phyloP scores from a whole-genome alignment of 2,329 filamentous ascomycete genomes.

The Beauveria varroae region DNA sequence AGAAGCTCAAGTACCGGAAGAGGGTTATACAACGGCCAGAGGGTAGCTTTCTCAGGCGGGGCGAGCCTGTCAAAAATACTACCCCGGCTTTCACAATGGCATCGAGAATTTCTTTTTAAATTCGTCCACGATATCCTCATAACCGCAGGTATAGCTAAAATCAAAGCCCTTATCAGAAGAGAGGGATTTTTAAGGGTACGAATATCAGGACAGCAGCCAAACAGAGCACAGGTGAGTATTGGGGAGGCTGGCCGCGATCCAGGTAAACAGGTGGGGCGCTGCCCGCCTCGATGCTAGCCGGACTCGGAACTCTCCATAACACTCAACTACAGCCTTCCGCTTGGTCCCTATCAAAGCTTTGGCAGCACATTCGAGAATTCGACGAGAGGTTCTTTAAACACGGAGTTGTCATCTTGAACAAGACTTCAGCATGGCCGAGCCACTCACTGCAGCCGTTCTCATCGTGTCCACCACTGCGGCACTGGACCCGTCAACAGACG shows the following conservation, averaged over 20 bases:
- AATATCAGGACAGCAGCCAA: no score
- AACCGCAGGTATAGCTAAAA: neutral
- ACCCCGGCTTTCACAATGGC: neutral
- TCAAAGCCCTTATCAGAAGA: no score
- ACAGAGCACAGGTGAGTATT: no score
- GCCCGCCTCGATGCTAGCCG: neutral
- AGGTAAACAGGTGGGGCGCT: neutral
- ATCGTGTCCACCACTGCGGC: conserved; percentile 88
- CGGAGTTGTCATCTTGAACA: neutral
- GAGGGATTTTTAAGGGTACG: no score
- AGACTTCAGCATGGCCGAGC: conserved; percentile 15
- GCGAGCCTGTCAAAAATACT: neutral
- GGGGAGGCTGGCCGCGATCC: neutral
- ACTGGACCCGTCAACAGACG: conserved; percentile 70
- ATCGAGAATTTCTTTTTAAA: neutral
- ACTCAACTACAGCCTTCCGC: neutral
- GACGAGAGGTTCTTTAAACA: neutral
- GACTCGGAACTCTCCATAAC: neutral
- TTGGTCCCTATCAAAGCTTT: neutral
- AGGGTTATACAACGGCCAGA: neutral
- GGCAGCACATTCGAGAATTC: neutral
- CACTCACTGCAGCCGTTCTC: conserved; percentile 68
- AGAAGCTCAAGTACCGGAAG: neutral
- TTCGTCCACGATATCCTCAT: neutral
- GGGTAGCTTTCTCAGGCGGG: neutral